These are phyloP conservation scores for Mycena sp. DNA, from an alignment of 1,284 basidiomycete species.

Conservation along the genomic window DNA sequence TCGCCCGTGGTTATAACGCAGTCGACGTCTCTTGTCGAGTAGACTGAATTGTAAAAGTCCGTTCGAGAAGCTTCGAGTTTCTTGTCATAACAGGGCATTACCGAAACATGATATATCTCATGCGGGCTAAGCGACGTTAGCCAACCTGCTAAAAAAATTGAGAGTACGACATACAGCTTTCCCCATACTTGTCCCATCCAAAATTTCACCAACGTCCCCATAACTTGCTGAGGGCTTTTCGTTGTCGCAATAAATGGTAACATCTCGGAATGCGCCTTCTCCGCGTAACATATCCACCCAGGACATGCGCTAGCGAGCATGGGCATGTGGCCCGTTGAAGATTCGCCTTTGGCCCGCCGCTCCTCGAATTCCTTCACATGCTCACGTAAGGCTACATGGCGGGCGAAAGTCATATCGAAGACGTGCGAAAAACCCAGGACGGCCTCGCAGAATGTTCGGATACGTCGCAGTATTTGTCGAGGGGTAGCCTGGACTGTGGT, in stretches of 20 bases:
- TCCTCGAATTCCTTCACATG: slow-evolving; percentile 87
- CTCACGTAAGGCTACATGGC: slow-evolving; percentile 87
- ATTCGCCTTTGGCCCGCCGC: slow-evolving; percentile 53
- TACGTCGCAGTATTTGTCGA: slow-evolving; percentile 71
- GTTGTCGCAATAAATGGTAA: slow-evolving; percentile 89
- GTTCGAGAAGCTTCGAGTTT: slow-evolving; percentile 96
- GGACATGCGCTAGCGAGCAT: slow-evolving; percentile 98
- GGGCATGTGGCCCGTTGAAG: slow-evolving; percentile 62
- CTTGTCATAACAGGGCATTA: slow-evolving; percentile 99
- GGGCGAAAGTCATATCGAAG: slow-evolving; percentile 95
- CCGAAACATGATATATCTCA: slow-evolving; percentile 93
- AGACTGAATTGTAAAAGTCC: slow-evolving; percentile 87
- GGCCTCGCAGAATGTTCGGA: slow-evolving; percentile 69
- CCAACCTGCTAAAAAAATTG: slow-evolving; percentile 19
- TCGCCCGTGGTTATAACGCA: slow-evolving; percentile 98
- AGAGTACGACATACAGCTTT: slow-evolving; percentile 62
- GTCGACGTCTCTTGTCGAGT: slow-evolving; percentile 92
- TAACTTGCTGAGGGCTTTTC: slow-evolving; percentile 94
- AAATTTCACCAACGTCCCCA: slow-evolving; percentile 92
- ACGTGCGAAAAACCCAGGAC: slow-evolving; percentile 79
- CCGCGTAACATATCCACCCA: slow-evolving; percentile 99
- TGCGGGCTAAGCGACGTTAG: slow-evolving; percentile 62
- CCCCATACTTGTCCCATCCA: slow-evolving; percentile 77
- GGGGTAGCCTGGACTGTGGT: slow-evolving; percentile 60
- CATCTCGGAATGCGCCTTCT: slow-evolving; percentile 96